Percentiles rank a stretch among this genome's conserved stretches.
Evolutionary conservation across 176 grass and related monocot species (phyloP).

Genomic region (Oryza meyeriana): DNA sequence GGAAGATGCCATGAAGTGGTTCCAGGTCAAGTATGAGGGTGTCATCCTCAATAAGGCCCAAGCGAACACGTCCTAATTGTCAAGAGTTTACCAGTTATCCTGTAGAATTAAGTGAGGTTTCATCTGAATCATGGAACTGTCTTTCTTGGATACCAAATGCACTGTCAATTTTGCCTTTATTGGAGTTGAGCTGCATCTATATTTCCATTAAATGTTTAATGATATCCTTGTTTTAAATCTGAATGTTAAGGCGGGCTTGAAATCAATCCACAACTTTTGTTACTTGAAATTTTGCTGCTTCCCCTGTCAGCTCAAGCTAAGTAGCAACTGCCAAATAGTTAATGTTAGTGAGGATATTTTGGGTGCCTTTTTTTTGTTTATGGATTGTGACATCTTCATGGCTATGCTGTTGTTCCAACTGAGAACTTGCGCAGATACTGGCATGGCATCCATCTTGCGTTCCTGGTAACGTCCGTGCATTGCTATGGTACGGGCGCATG

Average conservation of each 20-base stretch:
- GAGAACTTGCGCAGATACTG: too few relatives aligned
- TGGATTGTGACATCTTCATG: background rate
- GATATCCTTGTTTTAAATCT: slow-evolving; percentile 8
- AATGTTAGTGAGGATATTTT: background rate
- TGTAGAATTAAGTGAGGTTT: slow-evolving; percentile 10
- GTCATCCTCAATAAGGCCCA: slow-evolving; percentile 72
- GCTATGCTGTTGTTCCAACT: background rate
- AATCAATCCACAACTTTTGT: background rate
- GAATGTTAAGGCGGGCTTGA: background rate
- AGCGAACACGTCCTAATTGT: slow-evolving; percentile 4
- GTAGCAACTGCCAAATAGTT: background rate
- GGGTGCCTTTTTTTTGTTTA: background rate
- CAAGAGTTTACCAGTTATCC: background rate
- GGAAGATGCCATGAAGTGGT: slow-evolving; percentile 78
- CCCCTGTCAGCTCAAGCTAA: background rate
- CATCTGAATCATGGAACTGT: slow-evolving; percentile 16
- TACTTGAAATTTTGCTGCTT: background rate
- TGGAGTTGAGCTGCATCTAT: slow-evolving; percentile 6
- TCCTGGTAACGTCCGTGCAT: too few relatives aligned
- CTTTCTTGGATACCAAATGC: slow-evolving; percentile 26
- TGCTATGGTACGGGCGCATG: background rate
- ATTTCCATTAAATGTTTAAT: background rate
- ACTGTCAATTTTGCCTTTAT: slow-evolving; percentile 31
- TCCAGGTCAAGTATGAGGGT: slow-evolving; percentile 71
- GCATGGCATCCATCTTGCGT: too few relatives aligned